These are phyloP conservation scores for Pterocarpus santalinus DNA, from an alignment of 306 rosid genomes.

Conservation along the genomic window DNA sequence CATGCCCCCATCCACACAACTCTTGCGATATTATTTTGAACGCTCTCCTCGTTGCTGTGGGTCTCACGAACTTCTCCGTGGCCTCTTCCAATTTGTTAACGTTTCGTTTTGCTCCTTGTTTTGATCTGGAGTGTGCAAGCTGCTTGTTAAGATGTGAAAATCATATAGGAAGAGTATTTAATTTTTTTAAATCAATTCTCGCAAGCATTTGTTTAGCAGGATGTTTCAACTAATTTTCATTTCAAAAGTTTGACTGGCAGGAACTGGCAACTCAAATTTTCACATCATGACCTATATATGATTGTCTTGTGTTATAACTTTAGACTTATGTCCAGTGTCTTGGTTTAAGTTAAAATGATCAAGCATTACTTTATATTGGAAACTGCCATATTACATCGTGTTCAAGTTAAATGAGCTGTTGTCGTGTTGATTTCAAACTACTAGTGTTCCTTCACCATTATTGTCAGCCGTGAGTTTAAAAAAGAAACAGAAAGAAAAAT, in stretches of 20 bases:
- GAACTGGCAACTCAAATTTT: constrained; percentile 12
- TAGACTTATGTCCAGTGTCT: not conserved
- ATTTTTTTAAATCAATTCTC: not conserved
- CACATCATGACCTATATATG: not conserved
- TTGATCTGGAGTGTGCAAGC: not conserved
- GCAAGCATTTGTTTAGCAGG: not conserved
- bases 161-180: not conserved
- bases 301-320: not conserved
- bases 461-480: constrained; percentile 2
- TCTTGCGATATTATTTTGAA: not conserved
- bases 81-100: not conserved
- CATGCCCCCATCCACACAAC: too few species aligned
- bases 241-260: constrained; percentile 19
- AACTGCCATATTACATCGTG: constrained; percentile 5
- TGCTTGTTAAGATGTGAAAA: constrained; percentile 31
- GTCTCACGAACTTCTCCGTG: not conserved
- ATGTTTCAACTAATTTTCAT: not conserved
- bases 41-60: constrained; percentile 26
- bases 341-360: not conserved
- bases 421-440: constrained; percentile 18
- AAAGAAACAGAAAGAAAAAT: not conserved
- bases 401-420: constrained; percentile 15
- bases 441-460: not conserved
- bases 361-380: not conserved
- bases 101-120: constrained; percentile 2